Evolutionary conservation across 352 stramenopile species (phyloP).

Genomic region (Phytopythium aichiense): DNA sequence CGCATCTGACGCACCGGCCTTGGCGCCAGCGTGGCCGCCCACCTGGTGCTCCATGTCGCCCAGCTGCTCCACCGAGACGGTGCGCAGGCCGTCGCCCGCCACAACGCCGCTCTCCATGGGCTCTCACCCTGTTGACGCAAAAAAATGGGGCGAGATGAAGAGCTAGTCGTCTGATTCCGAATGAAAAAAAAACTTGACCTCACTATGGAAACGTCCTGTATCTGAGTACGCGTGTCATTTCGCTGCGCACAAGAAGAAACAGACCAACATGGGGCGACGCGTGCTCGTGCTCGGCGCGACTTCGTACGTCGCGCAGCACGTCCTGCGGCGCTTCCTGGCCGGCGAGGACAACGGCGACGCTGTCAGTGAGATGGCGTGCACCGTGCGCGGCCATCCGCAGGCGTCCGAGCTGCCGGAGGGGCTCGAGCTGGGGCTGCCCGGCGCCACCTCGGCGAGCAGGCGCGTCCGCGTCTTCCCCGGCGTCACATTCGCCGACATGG

Average conservation of each 20-base stretch:
- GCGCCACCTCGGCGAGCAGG: neutral
- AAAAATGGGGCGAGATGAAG: neutral
- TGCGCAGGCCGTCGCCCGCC: constrained; percentile 8
- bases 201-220: constrained; percentile 3
- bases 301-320: constrained; percentile 69
- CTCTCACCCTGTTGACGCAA: neutral
- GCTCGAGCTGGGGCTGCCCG: constrained; percentile 13
- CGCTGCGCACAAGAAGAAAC: neutral
- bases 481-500: constrained; percentile 31
- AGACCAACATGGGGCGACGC: constrained; percentile 15
- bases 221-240: neutral
- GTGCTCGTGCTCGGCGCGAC: constrained; percentile 55
- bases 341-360: neutral
- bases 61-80: constrained; percentile 16
- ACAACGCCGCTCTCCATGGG: neutral
- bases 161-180: neutral
- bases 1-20: constrained; percentile 37
- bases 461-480: constrained; percentile 36
- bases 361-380: constrained; percentile 28
- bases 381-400: constrained; percentile 16
- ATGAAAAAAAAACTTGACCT: neutral
- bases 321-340: constrained; percentile 30
- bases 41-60: constrained; percentile 71
- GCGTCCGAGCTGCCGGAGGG: constrained; percentile 18
- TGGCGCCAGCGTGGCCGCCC: constrained; percentile 66